Evolutionary conservation across 768 basidiomycete genomes (phyloP), one percentile per base, ranked within the genome.

Genomic region (Suillus placidus): DNA sequence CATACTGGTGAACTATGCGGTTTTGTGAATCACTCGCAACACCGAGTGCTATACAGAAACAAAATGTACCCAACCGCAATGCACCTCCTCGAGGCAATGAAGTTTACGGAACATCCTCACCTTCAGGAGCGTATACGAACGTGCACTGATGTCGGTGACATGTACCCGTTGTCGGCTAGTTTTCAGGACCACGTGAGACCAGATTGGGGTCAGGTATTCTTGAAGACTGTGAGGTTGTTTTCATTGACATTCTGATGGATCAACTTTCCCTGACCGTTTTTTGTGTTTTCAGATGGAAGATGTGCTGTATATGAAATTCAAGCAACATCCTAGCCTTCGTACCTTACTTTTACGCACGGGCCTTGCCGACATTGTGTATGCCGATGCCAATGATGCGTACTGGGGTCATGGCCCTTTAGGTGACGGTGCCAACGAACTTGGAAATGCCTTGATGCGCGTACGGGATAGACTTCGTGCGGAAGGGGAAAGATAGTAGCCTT

Each of bases 51-150:
- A 62, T 88, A 87, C 73, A 73, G 80, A 42, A 80, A 85, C 38
- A 79, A 78, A 62, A 74, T 76, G 49, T 94, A 88, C 69, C 90
- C 90, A 2, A 89, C 87, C 2, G 92, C 89, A 12, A 75, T 87
- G 70, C 92, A 94, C 69, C 81, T 94, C n/a, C 83, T 87, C 62
- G 91, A 94, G 75, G 91, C 91, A 10, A 79, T 90, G 71, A 90
- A 90, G 73, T 94, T 87, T 74, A 71, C 86, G 43, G 74, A 79
- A 26, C 78, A 80, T 3, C 85, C 84, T 0, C 82, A 84, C 0
- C 69, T 90, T 20, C 86, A 87, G 13, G 87, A 91, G 63, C 69
- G 71, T 35, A 88, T 93, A 64, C 81, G 90, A 61, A 70, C 66
- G 14, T 78, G 78, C 65, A 71, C 71, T n/a, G 79, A 74, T 30